Percentiles rank a stretch among this genome's conserved stretches.
These are phyloP conservation scores for Colletotrichum sp. DNA, from an alignment of 2,329 filamentous ascomycete species.

Conservation along the genomic window DNA sequence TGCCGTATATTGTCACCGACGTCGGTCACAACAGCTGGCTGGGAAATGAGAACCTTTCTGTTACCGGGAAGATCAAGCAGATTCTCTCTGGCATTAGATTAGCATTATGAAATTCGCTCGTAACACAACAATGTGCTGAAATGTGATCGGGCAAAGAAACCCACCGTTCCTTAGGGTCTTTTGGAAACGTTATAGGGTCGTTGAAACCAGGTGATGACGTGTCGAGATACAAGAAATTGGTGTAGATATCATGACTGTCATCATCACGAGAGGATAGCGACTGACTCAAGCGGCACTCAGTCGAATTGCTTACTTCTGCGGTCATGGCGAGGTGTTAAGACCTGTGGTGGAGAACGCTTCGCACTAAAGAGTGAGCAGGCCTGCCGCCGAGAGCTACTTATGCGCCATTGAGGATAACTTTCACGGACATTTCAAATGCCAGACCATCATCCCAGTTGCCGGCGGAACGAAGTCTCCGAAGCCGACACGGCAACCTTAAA, in stretches of 20 bases:
- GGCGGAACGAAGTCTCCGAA: neutral
- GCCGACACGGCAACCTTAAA: neutral
- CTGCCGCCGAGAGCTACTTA: neutral
- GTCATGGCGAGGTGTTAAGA: neutral
- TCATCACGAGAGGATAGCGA: neutral
- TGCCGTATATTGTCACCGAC: conserved; percentile 69
- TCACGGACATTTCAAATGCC: neutral
- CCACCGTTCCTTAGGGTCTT: neutral
- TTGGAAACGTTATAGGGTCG: neutral
- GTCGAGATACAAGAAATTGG: neutral
- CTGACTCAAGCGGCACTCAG: neutral
- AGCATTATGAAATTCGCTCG: neutral
- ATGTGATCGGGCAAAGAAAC: neutral
- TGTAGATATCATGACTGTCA: neutral
- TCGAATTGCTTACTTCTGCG: neutral
- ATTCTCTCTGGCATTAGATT: neutral
- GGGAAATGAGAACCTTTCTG: neutral
- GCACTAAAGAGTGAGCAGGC: neutral
- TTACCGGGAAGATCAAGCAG: neutral
- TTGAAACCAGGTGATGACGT: neutral
- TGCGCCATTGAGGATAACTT: neutral
- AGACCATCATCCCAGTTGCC: neutral
- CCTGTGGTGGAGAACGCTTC: neutral
- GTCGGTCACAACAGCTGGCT: conserved; percentile 46
- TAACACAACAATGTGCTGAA: neutral